phyloP scores from a whole-genome alignment of 2,329 filamentous ascomycete species.

The Aspergillus phoenicis region DNA sequence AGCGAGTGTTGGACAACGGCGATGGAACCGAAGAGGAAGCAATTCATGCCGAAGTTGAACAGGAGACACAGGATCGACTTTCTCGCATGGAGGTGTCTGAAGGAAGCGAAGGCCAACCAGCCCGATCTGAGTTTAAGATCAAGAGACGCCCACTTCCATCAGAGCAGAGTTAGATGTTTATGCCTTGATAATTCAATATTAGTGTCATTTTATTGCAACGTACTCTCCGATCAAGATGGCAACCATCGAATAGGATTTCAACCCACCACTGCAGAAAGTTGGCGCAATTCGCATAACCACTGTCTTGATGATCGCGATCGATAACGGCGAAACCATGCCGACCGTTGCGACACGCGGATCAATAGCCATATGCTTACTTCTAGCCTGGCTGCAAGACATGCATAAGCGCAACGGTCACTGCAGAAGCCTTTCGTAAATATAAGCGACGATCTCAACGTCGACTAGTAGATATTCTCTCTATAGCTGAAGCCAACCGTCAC shows the following conservation, averaged over 20 bases:
- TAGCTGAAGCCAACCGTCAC: neutral
- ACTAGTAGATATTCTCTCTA: neutral
- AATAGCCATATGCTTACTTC: neutral
- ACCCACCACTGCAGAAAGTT: no score
- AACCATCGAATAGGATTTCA: neutral
- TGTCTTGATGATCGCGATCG: neutral
- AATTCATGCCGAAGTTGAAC: slow-evolving; percentile 33
- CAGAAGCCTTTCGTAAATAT: neutral
- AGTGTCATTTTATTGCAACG: neutral
- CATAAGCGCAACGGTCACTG: neutral
- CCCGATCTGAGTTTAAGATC: neutral
- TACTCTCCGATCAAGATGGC: neutral
- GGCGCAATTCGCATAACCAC: neutral
- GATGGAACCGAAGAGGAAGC: slow-evolving; percentile 1
- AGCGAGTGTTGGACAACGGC: slow-evolving; percentile 18
- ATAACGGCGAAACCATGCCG: neutral
- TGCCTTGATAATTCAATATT: neutral
- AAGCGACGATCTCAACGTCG: neutral
- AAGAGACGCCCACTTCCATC: neutral
- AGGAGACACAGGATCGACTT: slow-evolving; percentile 34
- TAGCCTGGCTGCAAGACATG: neutral
- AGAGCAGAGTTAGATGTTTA: neutral
- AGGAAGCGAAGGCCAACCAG: neutral
- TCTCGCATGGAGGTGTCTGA: slow-evolving; percentile 13
- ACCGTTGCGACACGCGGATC: neutral